A percentile compares a stretch with the other conserved stretches of the same genome.
Evolutionary conservation across 192 early-diverging fungal species (phyloP).

Genomic region (Tieghemiomyces parasiticus): DNA sequence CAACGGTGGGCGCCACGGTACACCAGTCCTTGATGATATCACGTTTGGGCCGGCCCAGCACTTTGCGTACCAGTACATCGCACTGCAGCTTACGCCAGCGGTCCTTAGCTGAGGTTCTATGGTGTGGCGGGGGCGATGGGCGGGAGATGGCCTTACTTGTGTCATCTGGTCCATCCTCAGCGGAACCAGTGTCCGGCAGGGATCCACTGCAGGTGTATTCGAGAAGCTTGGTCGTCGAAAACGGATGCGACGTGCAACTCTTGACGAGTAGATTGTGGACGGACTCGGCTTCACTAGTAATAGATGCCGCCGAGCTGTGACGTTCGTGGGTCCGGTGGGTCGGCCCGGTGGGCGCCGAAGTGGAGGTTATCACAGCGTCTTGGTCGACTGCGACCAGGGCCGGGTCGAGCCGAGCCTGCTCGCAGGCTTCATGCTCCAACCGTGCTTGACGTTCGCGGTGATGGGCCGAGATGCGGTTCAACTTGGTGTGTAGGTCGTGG

Average conservation of each 20-base stretch:
- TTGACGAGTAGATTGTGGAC: slow-evolving; percentile 12
- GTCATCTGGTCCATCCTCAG: slow-evolving; percentile 11
- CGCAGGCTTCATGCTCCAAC: background rate
- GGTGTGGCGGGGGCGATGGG: slow-evolving; percentile 15
- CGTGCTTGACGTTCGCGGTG: background rate
- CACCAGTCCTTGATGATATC: slow-evolving; percentile 37
- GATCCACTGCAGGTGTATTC: slow-evolving; percentile 17
- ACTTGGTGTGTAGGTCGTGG: too few relatives aligned
- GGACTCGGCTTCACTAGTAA: slow-evolving; percentile 18
- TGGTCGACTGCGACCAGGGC: background rate
- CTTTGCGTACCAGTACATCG: slow-evolving; percentile 22
- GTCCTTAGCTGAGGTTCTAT: slow-evolving; percentile 18
- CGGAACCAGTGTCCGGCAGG: background rate
- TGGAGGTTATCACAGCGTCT: slow-evolving; percentile 12
- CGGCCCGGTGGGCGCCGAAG: slow-evolving; percentile 15
- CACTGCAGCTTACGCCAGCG: slow-evolving; percentile 20
- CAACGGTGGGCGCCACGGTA: slow-evolving; percentile 31
- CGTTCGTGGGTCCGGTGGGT: slow-evolving; percentile 14
- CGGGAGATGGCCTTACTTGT: slow-evolving; percentile 10
- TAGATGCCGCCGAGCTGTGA: too few relatives aligned
- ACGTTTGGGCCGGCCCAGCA: slow-evolving; percentile 15
- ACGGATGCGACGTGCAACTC: slow-evolving; percentile 17
- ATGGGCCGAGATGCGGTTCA: too few relatives aligned
- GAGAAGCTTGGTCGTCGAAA: slow-evolving; percentile 22
- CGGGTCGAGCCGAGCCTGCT: background rate